Percentiles rank a stretch among this genome's conserved stretches.
phyloP scores from a whole-genome alignment of 768 basidiomycete species.

The Cystobasidium ongulense region DNA sequence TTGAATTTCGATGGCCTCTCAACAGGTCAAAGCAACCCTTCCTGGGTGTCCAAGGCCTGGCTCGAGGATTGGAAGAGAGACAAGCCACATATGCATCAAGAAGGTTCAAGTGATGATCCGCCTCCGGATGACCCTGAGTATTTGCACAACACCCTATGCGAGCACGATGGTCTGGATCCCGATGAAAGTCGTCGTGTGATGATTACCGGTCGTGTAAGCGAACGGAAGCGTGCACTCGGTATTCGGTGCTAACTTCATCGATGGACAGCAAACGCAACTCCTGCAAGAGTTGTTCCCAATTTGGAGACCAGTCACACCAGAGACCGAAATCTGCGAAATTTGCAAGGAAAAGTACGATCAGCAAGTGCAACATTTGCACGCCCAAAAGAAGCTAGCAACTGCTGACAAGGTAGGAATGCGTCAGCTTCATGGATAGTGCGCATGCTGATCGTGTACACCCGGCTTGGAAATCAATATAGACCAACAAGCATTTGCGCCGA shows the following conservation, averaged over 20 bases:
- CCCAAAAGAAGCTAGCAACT: background rate
- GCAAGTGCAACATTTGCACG: too few relatives aligned
- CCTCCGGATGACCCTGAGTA: background rate
- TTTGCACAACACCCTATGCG: background rate
- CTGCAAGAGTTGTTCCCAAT: background rate
- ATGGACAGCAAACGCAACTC: slow-evolving; percentile 6
- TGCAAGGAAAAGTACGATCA: background rate
- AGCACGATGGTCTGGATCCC: background rate
- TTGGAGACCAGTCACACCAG: background rate
- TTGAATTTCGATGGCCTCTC: background rate
- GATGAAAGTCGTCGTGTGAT: background rate
- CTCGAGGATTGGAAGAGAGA: slow-evolving; percentile 11
- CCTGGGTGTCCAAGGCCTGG: slow-evolving; percentile 14
- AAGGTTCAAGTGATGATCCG: background rate
- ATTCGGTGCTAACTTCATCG: background rate
- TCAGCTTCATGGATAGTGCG: too few relatives aligned
- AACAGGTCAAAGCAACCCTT: background rate
- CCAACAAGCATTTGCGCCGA: background rate
- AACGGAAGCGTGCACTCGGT: background rate
- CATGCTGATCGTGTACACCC: too few relatives aligned
- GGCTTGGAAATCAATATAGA: too few relatives aligned
- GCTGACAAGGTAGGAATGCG: slow-evolving; percentile 15
- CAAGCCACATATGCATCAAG: slow-evolving; percentile 3
- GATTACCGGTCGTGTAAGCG: background rate
- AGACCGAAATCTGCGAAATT: background rate